These are phyloP conservation scores for Fistulinella staudtii DNA, from an alignment of 1,284 basidiomycete genomes.

Conservation along the genomic window DNA sequence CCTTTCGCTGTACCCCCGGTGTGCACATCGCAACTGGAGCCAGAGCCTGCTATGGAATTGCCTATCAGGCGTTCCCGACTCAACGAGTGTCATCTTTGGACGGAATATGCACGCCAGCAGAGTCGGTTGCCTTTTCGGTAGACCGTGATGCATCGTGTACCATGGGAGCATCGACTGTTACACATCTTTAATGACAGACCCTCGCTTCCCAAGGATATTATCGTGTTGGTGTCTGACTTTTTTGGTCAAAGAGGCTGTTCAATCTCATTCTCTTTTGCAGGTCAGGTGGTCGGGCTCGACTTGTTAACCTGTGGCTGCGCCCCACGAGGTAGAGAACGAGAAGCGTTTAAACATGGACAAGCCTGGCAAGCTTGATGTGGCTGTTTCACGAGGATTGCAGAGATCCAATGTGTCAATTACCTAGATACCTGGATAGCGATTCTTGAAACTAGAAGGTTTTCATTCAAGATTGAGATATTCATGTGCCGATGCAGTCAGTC, in stretches of 20 bases:
- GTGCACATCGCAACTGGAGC: slow-evolving; percentile 32
- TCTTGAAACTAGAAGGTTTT: not conserved
- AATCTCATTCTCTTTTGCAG: not conserved
- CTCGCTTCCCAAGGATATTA: not conserved
- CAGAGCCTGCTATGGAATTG: slow-evolving; percentile 33
- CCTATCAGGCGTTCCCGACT: slow-evolving; percentile 14
- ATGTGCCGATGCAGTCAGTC: not conserved
- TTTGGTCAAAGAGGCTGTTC: too few relatives aligned
- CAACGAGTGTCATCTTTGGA: not conserved
- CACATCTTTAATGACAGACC: too few relatives aligned
- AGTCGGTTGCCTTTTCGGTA: not conserved
- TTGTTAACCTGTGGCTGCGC: not conserved
- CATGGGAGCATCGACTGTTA: too few relatives aligned
- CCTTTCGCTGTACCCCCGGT: slow-evolving; percentile 26
- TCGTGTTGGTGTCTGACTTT: not conserved
- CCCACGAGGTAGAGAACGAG: not conserved
- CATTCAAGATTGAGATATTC: not conserved
- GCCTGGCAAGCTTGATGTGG: not conserved
- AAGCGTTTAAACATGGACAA: not conserved
- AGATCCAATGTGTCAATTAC: not conserved
- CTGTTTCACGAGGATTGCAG: not conserved
- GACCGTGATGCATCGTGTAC: too few relatives aligned
- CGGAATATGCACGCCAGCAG: not conserved
- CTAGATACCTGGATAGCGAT: not conserved
- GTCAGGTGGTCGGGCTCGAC: not conserved